Evolutionary conservation across 2,329 filamentous ascomycete species (phyloP).

Genomic region (Cryoendolithus antarcticus): DNA sequence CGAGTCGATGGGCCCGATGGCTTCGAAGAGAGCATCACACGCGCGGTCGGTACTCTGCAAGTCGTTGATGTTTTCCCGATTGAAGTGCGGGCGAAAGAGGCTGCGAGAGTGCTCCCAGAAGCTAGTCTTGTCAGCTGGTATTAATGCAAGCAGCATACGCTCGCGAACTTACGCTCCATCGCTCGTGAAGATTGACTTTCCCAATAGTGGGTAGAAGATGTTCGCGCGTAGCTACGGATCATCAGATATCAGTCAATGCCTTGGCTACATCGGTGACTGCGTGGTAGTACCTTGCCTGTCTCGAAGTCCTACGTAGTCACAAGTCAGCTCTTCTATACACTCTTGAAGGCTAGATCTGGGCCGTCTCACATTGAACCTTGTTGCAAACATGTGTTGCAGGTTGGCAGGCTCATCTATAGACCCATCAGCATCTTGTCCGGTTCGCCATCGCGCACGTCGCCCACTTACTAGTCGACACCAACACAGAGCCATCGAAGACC

Average conservation of each 20-base stretch:
- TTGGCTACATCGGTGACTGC: too few species aligned
- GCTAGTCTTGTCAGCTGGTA: too few species aligned
- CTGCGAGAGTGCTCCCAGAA: conserved; percentile 19
- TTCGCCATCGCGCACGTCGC: not conserved
- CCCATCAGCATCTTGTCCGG: not conserved
- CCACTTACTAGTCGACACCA: conserved; percentile 8
- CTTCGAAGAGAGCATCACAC: not conserved
- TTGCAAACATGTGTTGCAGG: conserved; percentile 41
- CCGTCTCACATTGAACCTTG: conserved; percentile 30
- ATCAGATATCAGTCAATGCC: too few species aligned
- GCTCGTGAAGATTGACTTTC: conserved; percentile 18
- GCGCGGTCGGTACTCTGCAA: conserved; percentile 15
- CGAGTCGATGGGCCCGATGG: too few species aligned
- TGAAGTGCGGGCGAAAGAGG: conserved; percentile 21
- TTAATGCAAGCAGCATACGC: too few species aligned
- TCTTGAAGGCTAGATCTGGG: not conserved
- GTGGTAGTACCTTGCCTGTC: conserved; percentile 7
- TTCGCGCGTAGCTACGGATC: too few species aligned
- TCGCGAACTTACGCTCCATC: conserved; percentile 11
- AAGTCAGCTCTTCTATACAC: conserved; percentile 1
- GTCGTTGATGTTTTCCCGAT: conserved; percentile 20
- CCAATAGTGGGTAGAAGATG: conserved; percentile 14
- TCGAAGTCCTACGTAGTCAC: conserved; percentile 29
- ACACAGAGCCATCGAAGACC: conserved; percentile 6
- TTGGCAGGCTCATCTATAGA: conserved; percentile 34